Evolutionary conservation across 257 asterid species (phyloP).

Genomic region (Capsicum pubescens): DNA sequence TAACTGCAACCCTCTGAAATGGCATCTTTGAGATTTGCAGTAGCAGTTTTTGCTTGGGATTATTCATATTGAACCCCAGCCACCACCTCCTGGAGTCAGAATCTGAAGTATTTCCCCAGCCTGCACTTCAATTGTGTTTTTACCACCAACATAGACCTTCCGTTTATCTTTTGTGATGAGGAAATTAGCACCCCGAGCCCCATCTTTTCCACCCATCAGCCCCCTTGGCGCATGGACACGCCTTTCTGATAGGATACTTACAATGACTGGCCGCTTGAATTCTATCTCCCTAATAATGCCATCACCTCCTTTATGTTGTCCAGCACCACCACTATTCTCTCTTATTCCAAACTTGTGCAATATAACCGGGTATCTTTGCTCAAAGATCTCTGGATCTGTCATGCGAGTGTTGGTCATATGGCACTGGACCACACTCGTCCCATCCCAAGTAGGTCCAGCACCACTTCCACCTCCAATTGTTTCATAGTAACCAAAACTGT

Average conservation of each 20-base stretch:
- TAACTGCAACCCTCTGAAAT: not conserved
- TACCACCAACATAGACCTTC: constrained; percentile 82
- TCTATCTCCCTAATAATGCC: constrained; percentile 90
- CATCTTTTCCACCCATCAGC: constrained; percentile 71
- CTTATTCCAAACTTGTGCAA: constrained; percentile 76
- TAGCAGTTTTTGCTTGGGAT: not conserved
- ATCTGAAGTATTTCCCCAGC: constrained; percentile 88
- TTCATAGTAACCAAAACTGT: constrained; percentile 87
- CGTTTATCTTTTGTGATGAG: constrained; percentile 69
- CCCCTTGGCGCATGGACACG: constrained; percentile 97
- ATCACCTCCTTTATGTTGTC: constrained; percentile 81
- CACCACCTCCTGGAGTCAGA: constrained; percentile 96
- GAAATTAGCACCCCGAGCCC: constrained; percentile 84
- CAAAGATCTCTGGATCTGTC: constrained; percentile 97
- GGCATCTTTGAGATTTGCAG: not conserved
- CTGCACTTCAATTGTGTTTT: constrained; percentile 76
- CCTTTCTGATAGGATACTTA: constrained; percentile 91
- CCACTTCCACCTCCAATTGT: constrained; percentile 97
- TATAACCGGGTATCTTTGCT: constrained; percentile 91
- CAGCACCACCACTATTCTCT: constrained; percentile 85
- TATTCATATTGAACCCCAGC: constrained; percentile 66
- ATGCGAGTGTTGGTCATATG: constrained; percentile 98
- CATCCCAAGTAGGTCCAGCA: constrained; percentile 92
- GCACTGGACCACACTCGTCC: constrained; percentile 95
- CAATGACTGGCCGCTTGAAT: constrained; percentile 72